Evolutionary conservation across 2,329 filamentous ascomycete species (phyloP), one percentile per base, ranked within the genome.

Genomic region (Talaromyces sp.): DNA sequence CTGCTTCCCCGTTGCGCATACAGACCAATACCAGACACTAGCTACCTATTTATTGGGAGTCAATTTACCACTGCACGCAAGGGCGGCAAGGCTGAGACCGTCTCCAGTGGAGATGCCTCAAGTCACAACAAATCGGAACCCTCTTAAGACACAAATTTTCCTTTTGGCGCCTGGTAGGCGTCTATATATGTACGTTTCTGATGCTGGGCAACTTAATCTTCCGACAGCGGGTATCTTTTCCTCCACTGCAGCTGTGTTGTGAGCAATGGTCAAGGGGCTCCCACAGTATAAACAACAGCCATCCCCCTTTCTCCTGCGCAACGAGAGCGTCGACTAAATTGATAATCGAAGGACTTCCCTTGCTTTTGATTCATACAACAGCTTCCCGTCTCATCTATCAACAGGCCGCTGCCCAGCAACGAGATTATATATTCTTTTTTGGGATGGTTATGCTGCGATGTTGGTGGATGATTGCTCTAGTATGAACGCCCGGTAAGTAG

Each of bases 341-440:
- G n/a, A 38, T 22, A 22, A 38, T 56, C 31, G 31, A 31, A 56
- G 5, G 31, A 13, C 27, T 61, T 29, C 64, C 64, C 64, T 66
- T 66, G 60, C 64, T 66, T 66, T 49, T 43, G 11, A 34, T 54
- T 43, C n/a, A 17, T 34, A 49, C 5, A 34, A 61, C n/a, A 31
- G 34, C 58, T 36, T 59, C 59, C 59, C 25, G 17, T 59, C 45
- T 43, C 51, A 63, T 61, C 29, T 40, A 25, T 40, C 43, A 25
- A 34, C 19, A 5, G 29, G n/a, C 15, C 10, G 64, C 64, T 66
- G 60, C 64, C 59, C 54, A 63, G 64, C 60, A 66, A 66, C 64
- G 38, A 34, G 22, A 36, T 19, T 13, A 58, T 62, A 25, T 27
- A 22, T 54, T 47, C 43, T 34, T 58, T 36, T 47, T 10, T 25